Evolutionary conservation across 331 rosid species (phyloP).

Genomic region (Quercus lobata): DNA sequence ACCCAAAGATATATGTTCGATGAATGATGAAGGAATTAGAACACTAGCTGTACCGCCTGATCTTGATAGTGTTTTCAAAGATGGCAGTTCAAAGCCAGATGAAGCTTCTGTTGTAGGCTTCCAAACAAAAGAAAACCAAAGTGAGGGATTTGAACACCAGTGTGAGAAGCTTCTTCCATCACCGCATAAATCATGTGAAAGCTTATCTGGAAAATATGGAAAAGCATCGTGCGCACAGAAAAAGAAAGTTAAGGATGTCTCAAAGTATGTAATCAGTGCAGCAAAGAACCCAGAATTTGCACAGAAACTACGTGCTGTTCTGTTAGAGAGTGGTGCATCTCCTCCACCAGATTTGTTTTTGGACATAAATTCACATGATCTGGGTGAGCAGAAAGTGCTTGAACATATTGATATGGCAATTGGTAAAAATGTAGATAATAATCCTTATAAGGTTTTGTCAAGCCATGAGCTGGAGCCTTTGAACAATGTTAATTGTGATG

Average conservation of each 20-base stretch:
- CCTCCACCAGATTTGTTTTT: constrained; percentile 91
- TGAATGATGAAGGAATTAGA: constrained; percentile 38
- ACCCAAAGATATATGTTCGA: constrained; percentile 31
- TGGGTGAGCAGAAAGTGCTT: constrained; percentile 33
- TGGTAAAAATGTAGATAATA: constrained; percentile 24
- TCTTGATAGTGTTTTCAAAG: constrained; percentile 30
- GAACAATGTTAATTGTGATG: constrained; percentile 25
- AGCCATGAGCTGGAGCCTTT: constrained; percentile 33
- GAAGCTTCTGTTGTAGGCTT: constrained; percentile 35
- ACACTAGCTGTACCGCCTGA: constrained; percentile 34
- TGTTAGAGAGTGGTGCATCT: constrained; percentile 87
- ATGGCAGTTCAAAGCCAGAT: constrained; percentile 41
- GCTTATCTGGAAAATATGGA: constrained; percentile 36
- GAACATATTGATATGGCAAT: constrained; percentile 16
- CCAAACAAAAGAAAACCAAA: constrained; percentile 39
- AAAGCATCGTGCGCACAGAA: constrained; percentile 70
- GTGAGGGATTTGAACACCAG: constrained; percentile 37
- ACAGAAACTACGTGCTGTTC: constrained; percentile 75
- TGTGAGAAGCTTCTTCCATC: constrained; percentile 38
- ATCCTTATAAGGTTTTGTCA: constrained; percentile 35
- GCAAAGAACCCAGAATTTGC: constrained; percentile 90
- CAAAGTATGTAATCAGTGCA: constrained; percentile 80
- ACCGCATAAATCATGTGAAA: constrained; percentile 33
- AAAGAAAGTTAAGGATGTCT: constrained; percentile 77
- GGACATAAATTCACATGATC: constrained; percentile 55